Evolutionary conservation across 1,284 basidiomycete genomes (phyloP).

Genomic region (Apiotrichum gamsii): DNA sequence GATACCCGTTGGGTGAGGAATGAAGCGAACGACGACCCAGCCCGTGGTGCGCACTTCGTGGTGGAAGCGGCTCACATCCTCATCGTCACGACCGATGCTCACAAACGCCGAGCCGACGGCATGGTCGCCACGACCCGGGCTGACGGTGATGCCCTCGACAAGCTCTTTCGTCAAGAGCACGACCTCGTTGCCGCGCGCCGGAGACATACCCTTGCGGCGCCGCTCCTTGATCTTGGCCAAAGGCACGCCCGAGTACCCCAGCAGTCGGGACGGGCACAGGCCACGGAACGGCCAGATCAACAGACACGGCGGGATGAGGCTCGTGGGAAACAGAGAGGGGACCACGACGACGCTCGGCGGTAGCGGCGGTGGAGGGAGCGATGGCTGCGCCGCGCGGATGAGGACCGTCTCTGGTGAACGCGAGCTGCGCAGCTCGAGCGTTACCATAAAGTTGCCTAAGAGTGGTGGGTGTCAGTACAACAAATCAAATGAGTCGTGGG

Average conservation of each 20-base stretch:
- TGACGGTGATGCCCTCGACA: conserved; percentile 37
- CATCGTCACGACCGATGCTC: conserved; percentile 41
- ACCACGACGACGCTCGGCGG: conserved; percentile 20
- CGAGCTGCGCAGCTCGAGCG: conserved; percentile 36
- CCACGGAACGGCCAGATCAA: conserved; percentile 42
- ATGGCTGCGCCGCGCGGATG: conserved; percentile 41
- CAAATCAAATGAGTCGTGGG: background rate
- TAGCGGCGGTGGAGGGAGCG: conserved; percentile 38
- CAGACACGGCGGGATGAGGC: conserved; percentile 36
- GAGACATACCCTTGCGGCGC: conserved; percentile 23
- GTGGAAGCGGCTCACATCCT: conserved; percentile 13
- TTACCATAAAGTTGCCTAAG: conserved; percentile 48
- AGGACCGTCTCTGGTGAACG: conserved; percentile 23
- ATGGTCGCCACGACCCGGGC: conserved; percentile 27
- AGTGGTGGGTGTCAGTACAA: background rate
- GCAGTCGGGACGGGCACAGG: conserved; percentile 36
- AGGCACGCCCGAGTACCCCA: conserved; percentile 28
- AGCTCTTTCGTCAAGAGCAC: conserved; percentile 40
- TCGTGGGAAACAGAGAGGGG: conserved; percentile 21
- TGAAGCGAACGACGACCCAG: conserved; percentile 45
- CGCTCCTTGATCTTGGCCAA: conserved; percentile 23
- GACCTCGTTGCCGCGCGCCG: conserved; percentile 32
- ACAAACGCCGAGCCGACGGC: conserved; percentile 37
- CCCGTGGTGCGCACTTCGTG: conserved; percentile 45
- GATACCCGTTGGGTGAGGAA: conserved; percentile 42